Evolutionary conservation across 306 rosid species (phyloP).

Genomic region (Betula pendula): DNA sequence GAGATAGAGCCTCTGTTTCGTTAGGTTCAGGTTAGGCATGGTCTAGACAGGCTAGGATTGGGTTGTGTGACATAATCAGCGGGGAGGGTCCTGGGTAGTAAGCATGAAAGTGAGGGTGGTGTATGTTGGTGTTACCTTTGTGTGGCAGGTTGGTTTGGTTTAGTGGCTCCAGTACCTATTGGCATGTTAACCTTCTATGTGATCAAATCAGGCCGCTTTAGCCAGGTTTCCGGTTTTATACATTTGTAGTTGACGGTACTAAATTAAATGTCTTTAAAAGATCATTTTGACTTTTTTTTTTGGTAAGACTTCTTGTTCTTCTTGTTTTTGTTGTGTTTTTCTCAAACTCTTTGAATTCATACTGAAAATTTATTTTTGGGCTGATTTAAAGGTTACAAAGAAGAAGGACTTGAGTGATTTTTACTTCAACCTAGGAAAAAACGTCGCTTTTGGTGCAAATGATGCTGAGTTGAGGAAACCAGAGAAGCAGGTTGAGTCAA

Average conservation of each 20-base stretch:
- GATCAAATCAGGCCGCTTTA: not conserved
- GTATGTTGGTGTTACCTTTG: no score
- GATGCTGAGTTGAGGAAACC: constrained; percentile 41
- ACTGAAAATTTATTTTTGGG: constrained; percentile 16
- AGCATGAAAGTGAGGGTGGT: no score
- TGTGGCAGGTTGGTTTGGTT: no score
- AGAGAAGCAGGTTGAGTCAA: constrained; percentile 34
- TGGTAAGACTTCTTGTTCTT: no score
- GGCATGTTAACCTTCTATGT: not conserved
- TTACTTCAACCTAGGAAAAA: constrained; percentile 71
- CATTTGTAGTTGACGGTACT: not conserved
- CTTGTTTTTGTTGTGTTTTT: not conserved
- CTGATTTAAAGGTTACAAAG: constrained; percentile 68
- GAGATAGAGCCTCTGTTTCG: no score
- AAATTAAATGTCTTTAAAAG: not conserved
- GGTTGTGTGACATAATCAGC: no score
- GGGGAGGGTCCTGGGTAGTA: no score
- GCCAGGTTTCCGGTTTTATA: not conserved
- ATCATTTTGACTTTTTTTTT: not conserved
- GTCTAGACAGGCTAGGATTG: no score
- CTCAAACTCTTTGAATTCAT: constrained; percentile 10
- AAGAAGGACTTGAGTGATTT: constrained; percentile 85
- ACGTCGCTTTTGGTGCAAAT: constrained; percentile 76
- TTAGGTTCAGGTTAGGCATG: no score
- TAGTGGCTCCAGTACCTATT: no score